Base-by-base conservation (phyloP, 345 rosid genomes). In the Anastatica hierochuntica region DNA sequence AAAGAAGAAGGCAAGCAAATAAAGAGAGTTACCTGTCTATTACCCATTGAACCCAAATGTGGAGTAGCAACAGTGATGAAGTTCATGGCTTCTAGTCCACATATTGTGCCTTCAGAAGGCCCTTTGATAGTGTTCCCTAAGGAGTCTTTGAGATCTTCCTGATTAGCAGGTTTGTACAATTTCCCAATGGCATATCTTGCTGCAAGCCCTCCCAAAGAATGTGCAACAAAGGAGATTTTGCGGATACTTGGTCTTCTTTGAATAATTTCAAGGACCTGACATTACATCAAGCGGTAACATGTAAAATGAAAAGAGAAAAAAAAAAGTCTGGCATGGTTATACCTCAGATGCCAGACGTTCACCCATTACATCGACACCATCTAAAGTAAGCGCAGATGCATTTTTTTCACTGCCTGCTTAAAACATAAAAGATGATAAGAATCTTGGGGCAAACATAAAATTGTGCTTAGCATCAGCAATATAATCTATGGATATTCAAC, bases 351-450 rank as follows among this genome's bases (percentile, higher is more conserved):
- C 94, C 54, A 92, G 69, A 29, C 97, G 84, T 63, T 85, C 95
- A 14, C 98, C 98, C 98, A 92, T 92, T 49, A 92, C 90, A 69
- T 88, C 98, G 53, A 88, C 90, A 26, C 98, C 97, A 73, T 92
- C 98, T 36, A 92, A 58, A 27, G 90, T 79, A 63, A 77, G 78
- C 49, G 13, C 73, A 38, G 77, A 76, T 43, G 44, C 63, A 68
- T 88, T 92, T 14, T 80, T 70, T 35, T 92, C 86, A 37, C 98
- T 92, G 64, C 98, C 97, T 92, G 74, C 31, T 65, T 43, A 47
- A 15, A 52, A 44, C 43, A 2, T 29, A 29, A 27, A 40, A 57
- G 58, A 2, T 37, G 17, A 36, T 44, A 2, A 29, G 33, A 29
- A 29, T 17, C 44, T 43, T 41, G 14, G 8, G 14, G 21, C 16